These are phyloP conservation scores for Bacterosira constricta DNA, from an alignment of 108 stramenopile species.

Conservation along the genomic window DNA sequence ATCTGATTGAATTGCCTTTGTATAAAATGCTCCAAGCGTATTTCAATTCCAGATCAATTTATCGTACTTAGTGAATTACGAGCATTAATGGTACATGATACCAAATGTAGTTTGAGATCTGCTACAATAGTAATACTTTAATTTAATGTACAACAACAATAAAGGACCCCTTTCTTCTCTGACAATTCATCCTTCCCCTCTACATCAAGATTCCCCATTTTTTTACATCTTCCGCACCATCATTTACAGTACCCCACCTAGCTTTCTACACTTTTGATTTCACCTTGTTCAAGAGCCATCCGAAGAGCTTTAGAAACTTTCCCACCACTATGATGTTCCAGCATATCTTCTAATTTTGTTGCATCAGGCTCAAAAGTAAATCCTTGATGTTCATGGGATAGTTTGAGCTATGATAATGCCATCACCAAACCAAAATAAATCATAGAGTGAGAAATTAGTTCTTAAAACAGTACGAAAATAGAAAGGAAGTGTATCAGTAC, in stretches of 20 bases:
- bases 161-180: too few relatives aligned
- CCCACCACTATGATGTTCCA: slow-evolving; percentile 72
- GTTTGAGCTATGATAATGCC: slow-evolving; percentile 43
- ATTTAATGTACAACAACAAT: too few relatives aligned
- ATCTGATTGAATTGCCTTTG: not conserved
- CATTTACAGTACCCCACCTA: too few relatives aligned
- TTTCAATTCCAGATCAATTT: not conserved
- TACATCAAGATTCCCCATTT: too few relatives aligned
- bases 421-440: too few relatives aligned
- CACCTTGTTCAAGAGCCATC: slow-evolving; percentile 52
- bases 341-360: slow-evolving; percentile 33
- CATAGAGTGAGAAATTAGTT: too few relatives aligned
- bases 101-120: too few relatives aligned
- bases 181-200: too few relatives aligned
- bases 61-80: too few relatives aligned
- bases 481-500: not conserved
- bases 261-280: slow-evolving; percentile 3
- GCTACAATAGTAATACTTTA: too few relatives aligned
- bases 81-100: too few relatives aligned
- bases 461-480: not conserved
- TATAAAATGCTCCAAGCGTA: not conserved
- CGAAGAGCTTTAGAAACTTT: slow-evolving; percentile 63
- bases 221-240: too few relatives aligned
- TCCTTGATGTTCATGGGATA: slow-evolving; percentile 83
- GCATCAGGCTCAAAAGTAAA: slow-evolving; percentile 74